Base-by-base conservation (phyloP, 768 basidiomycete genomes). In the Suillus sp. region DNA sequence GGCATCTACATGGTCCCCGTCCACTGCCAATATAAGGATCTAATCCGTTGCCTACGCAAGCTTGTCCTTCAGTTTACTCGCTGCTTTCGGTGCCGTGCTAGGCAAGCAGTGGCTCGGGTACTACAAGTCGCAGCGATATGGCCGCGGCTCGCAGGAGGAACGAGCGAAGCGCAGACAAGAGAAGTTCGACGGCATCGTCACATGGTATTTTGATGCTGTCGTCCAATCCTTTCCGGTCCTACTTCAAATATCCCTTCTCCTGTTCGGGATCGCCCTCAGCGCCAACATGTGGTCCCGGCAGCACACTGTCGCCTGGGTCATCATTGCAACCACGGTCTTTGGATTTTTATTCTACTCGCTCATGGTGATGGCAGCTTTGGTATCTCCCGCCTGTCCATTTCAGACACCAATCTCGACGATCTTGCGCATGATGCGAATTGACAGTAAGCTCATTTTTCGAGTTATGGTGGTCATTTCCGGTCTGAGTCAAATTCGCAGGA, bases 21-120 rank as follows among this genome's bases (percentile, higher is more conserved):
- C 45, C n/a, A 22, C 4, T 10, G 4, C n/a, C 2, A n/a, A 11
- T 22, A 13, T 45, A 45, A 45, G n/a, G n/a, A 45, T 45, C 11
- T 67, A 69, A 34, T 47, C 27, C 7, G 32, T 67, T 14, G 38
- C 45, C 16, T 67, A 67, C 38, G 61, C 61, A 34, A 67, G 66
- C 43, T 54, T 67, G 22, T 37, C 66, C 14, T 32, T 40, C 18
- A 62, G 60, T 38, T 56, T 67, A 7, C 53, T 63, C 18, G 66
- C 66, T 16, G 66, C 32, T 34, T 34, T 34, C 32, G 32, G 32
- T 5, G 32, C 32, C 6, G 32, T 34, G 32, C 6, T 34, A 34
- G 32, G 32, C 32, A 34, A 34, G 32, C 32, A 34, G 1, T 34
- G 32, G 32, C 32, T 34, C 32, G 32, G 32, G 6, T 34, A 34